Evolutionary conservation across 148 eudicot species (phyloP).

Genomic region (Rhododendron williamsianum): DNA sequence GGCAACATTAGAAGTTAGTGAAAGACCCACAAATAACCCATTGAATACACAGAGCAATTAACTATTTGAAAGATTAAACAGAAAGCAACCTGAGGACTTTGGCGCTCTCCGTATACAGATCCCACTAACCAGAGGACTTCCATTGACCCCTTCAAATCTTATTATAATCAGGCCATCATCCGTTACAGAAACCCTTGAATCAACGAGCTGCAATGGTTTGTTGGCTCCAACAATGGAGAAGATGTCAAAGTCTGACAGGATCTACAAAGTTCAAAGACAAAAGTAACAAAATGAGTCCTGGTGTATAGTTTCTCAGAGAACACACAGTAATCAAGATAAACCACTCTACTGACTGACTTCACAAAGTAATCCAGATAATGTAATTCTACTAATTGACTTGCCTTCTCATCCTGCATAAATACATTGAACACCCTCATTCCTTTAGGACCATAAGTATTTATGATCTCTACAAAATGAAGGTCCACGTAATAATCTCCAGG

Average conservation of each 20-base stretch:
- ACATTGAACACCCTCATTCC: constrained; percentile 87
- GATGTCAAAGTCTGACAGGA: constrained; percentile 80
- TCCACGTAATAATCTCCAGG: constrained; percentile 78
- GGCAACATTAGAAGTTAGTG: background rate
- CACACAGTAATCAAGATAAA: background rate
- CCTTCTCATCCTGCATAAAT: constrained; percentile 85
- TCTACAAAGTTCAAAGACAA: constrained; percentile 37
- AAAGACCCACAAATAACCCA: background rate
- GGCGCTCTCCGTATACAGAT: constrained; percentile 79
- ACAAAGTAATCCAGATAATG: constrained; percentile 4
- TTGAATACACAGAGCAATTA: background rate
- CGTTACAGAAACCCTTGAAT: constrained; percentile 54
- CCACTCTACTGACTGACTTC: background rate
- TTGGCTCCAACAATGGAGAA: constrained; percentile 88
- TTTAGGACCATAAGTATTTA: constrained; percentile 71
- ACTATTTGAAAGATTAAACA: background rate
- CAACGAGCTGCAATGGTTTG: constrained; percentile 80
- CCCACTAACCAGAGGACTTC: constrained; percentile 77
- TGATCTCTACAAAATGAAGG: constrained; percentile 86
- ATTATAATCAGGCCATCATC: constrained; percentile 51
- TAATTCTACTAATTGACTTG: constrained; percentile 30
- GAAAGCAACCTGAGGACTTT: constrained; percentile 41
- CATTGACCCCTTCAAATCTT: constrained; percentile 77
- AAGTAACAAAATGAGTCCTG: background rate
- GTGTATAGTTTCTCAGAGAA: background rate